A percentile compares a stretch with the other conserved stretches of the same genome.
These are phyloP conservation scores for Hymenoscyphus repandus DNA, from an alignment of 2,329 filamentous ascomycete species.

Conservation along the genomic window DNA sequence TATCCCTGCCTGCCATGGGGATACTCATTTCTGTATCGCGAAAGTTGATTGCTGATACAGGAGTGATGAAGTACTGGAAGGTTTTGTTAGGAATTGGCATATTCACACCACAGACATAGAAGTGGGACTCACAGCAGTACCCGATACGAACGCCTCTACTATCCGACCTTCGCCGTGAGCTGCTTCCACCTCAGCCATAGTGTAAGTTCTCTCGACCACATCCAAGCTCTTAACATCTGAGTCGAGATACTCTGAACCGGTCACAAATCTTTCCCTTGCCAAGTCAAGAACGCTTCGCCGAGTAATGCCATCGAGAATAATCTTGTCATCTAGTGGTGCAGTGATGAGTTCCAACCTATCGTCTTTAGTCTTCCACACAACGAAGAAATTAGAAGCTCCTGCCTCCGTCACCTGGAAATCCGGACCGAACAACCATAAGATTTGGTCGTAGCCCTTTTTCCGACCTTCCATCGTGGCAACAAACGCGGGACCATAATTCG, in stretches of 20 bases:
- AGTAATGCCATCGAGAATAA: constrained; percentile 85
- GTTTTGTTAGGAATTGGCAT: background rate
- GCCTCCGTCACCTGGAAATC: constrained; percentile 76
- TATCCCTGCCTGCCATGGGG: constrained; percentile 49
- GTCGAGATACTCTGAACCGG: constrained; percentile 23
- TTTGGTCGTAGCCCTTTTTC: constrained; percentile 72
- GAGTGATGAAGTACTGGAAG: constrained; percentile 59
- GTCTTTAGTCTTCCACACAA: constrained; percentile 67
- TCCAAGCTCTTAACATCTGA: constrained; percentile 46
- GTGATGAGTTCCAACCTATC: constrained; percentile 69
- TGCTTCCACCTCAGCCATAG: constrained; percentile 69
- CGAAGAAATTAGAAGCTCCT: constrained; percentile 87
- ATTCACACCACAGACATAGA: background rate
- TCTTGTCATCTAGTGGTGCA: constrained; percentile 71
- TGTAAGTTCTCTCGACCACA: constrained; percentile 76
- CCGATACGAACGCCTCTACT: constrained; percentile 78
- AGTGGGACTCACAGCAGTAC: constrained; percentile 54
- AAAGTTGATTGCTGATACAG: constrained; percentile 64
- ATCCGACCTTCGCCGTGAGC: constrained; percentile 70
- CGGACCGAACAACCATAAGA: constrained; percentile 80
- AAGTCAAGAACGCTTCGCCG: constrained; percentile 73
- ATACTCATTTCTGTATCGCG: constrained; percentile 58
- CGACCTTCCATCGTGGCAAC: constrained; percentile 71
- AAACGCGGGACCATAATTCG: constrained; percentile 84
- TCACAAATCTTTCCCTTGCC: constrained; percentile 55